Conservation (phyloP, 169 alveolate species). For the Amoebophrya sp. region DNA sequence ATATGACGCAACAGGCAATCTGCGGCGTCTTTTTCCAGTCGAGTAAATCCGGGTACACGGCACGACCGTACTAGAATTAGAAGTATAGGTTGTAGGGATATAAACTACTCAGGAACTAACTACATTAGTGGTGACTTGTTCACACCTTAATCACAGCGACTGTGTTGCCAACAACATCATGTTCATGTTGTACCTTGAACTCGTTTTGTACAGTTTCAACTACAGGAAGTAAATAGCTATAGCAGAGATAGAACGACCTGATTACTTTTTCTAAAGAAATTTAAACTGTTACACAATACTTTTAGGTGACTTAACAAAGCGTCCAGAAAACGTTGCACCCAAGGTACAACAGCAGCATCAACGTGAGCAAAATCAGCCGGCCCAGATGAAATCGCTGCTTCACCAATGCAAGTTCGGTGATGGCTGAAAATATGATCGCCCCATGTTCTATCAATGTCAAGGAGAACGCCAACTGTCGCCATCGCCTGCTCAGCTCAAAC, state of each 20-base stretch:
- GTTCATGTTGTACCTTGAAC: neutral
- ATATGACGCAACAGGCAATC: neutral
- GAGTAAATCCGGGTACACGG: neutral
- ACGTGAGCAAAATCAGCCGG: neutral
- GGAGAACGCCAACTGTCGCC: neutral
- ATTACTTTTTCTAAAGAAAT: too few relatives aligned
- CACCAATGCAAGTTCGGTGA: neutral
- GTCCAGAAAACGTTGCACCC: neutral
- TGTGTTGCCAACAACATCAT: neutral
- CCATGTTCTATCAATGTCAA: neutral
- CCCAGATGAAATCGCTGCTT: neutral
- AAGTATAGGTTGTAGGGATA: too few relatives aligned
- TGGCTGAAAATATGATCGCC: neutral
- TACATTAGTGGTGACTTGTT: too few relatives aligned
- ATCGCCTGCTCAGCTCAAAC: neutral
- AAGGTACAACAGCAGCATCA: neutral
- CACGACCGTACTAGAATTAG: neutral
- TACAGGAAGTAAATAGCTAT: neutral
- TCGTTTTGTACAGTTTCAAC: neutral
- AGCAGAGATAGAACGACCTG: too few relatives aligned
- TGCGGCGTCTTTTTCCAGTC: neutral
- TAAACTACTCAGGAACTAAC: too few relatives aligned
- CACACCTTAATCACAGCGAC: too few relatives aligned
- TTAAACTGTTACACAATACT: too few relatives aligned
- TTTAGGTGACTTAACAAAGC: too few relatives aligned